Evolutionary conservation across 495 filamentous ascomycete species (phyloP).

Genomic region (Aspergillus ellipticus): DNA sequence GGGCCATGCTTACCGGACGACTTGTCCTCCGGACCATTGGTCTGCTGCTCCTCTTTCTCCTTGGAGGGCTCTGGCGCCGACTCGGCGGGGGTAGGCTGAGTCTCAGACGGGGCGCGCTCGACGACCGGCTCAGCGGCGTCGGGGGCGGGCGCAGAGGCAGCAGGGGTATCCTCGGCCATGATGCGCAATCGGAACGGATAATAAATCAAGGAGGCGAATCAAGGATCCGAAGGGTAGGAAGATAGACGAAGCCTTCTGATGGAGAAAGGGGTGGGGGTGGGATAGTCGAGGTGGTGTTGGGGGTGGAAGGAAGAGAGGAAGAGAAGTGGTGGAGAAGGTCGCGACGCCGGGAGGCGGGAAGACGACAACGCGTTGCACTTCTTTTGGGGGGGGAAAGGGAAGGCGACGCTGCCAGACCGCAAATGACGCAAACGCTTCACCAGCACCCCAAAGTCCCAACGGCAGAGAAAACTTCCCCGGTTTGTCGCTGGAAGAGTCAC

Average conservation of each 20-base stretch:
- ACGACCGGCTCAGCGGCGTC: constrained; percentile 30
- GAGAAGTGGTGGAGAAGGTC: constrained; percentile 42
- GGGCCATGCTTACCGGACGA: constrained; percentile 29
- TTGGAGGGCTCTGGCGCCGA: constrained; percentile 20
- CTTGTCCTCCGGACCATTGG: constrained; percentile 31
- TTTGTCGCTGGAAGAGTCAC: background rate
- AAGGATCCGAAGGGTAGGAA: constrained; percentile 12
- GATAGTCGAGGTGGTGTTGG: constrained; percentile 20
- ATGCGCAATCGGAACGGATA: constrained; percentile 24
- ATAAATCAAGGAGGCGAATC: constrained; percentile 5
- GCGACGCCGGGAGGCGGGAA: constrained; percentile 39
- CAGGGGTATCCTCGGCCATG: constrained; percentile 44
- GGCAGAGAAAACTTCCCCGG: background rate
- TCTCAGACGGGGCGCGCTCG: constrained; percentile 33
- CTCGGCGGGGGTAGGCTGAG: constrained; percentile 19
- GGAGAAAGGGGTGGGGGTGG: constrained; percentile 19
- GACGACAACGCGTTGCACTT: constrained; percentile 37
- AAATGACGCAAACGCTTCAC: constrained; percentile 26
- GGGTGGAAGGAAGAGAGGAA: constrained; percentile 16
- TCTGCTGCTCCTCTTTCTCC: constrained; percentile 29
- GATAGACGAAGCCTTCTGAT: constrained; percentile 9
- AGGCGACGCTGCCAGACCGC: constrained; percentile 16
- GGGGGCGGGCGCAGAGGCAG: constrained; percentile 29
- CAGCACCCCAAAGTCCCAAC: constrained; percentile 4
- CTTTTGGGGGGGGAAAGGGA: constrained; percentile 19